Evolutionary conservation across 495 filamentous ascomycete genomes (phyloP).

Genomic region (Talaromyces trachyspermus): DNA sequence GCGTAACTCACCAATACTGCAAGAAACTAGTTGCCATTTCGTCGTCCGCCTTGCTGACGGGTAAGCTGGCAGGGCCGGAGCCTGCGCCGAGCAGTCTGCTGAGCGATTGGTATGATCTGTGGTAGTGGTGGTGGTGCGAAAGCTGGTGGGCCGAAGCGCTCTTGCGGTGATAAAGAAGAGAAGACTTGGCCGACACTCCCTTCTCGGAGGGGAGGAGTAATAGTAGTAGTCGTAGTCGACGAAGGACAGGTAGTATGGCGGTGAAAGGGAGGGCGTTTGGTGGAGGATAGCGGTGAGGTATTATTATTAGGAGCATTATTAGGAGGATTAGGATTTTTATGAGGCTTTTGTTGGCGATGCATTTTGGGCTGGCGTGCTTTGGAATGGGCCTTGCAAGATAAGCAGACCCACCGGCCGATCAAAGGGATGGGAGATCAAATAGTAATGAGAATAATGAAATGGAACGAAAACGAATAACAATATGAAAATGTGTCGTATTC

Average conservation of each 20-base stretch:
- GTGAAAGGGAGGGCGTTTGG: conserved; percentile 4
- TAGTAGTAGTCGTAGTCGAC: neutral
- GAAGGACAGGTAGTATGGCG: neutral
- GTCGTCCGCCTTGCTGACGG: conserved; percentile 35
- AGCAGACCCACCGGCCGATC: neutral
- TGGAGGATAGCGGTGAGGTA: conserved; percentile 10
- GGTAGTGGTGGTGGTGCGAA: conserved; percentile 26
- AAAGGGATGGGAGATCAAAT: conserved; percentile 4
- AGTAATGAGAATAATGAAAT: conserved; percentile 1
- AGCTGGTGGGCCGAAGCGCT: conserved; percentile 25
- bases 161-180: conserved; percentile 4
- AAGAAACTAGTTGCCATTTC: conserved; percentile 57
- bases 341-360: conserved; percentile 10
- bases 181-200: neutral
- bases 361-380: neutral
- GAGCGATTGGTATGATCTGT: conserved; percentile 6
- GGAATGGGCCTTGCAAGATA: neutral
- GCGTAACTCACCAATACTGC: conserved; percentile 53
- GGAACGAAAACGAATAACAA: too few relatives aligned
- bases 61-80: conserved; percentile 4
- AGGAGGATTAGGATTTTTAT: conserved; percentile 2
- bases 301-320: neutral
- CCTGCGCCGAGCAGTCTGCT: conserved; percentile 26
- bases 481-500: too few relatives aligned
- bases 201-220: neutral